Evolutionary conservation across 2,329 filamentous ascomycete genomes (phyloP), one percentile per base, ranked within the genome.

Genomic region (Colletotrichum kahawae): DNA sequence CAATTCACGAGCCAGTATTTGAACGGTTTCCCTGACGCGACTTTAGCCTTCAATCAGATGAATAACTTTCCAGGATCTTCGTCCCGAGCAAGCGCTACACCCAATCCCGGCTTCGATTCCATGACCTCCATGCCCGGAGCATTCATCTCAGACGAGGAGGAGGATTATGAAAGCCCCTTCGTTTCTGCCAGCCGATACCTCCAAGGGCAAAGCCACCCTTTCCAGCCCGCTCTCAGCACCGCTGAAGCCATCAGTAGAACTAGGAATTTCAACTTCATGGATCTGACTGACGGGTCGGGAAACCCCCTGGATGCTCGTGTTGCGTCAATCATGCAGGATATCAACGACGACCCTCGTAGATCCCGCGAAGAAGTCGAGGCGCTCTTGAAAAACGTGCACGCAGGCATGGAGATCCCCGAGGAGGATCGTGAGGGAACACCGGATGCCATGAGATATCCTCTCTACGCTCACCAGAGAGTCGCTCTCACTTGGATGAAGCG

Each of bases 391-490:
- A 95, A 95, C 76, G 95, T 96, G 77, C 89, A 92, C 27, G 93
- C 94, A 0, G 94, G 96, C 79, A 89, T 92, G 79, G 92, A 94
- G 8, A 88, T 93, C 14, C 87, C 90, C 0, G 86, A 88, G 33
- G 88, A 92, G 70, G 88, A 92, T 67, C 90, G 93, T 18, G 91
- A 94, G 73, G 90, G 90, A 29, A 95, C 93, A 0, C 95, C 95
- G 0, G 88, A 90, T 56, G 92, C 89, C 1, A 90, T 98, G 80
- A 91, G 88, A 74, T 92, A 91, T 72, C 86, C 89, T 0, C 87
- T 98, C 10, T 95, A 97, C 85, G 91, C 93, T 60, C 95, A 98
- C 79, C 96, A 98, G 81, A 93, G 94, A 79, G 86, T 96, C 21
- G 95, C 93, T 5, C 82, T 96, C 48, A 89, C 91, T 2, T 97